phyloP scores from a whole-genome alignment of 108 stramenopile species.

The Craspedostauros australis region DNA sequence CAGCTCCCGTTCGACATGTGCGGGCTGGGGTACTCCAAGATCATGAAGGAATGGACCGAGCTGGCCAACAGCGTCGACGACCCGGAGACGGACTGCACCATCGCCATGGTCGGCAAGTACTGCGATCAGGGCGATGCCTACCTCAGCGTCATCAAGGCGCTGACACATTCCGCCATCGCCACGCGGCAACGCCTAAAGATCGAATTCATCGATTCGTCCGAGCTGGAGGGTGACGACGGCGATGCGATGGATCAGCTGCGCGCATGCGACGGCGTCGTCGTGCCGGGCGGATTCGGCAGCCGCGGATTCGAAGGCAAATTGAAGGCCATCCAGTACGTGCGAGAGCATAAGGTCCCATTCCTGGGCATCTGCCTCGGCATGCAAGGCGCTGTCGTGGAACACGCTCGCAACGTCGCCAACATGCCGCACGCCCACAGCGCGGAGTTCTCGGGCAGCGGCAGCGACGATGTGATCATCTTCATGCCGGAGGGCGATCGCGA shows the following conservation, averaged over 20 bases:
- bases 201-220: constrained; percentile 89
- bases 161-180: constrained; percentile 92
- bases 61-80: constrained; percentile 82
- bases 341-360: constrained; percentile 70
- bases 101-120: constrained; percentile 97
- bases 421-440: constrained; percentile 82
- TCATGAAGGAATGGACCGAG: constrained; percentile 72
- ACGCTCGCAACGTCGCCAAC: constrained; percentile 79
- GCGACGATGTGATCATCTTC: constrained; percentile 87
- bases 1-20: constrained; percentile 26
- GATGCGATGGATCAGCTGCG: constrained; percentile 59
- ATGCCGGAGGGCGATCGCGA: constrained; percentile 96
- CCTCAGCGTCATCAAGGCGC: constrained; percentile 90
- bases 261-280: constrained; percentile 72
- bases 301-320: constrained; percentile 88
- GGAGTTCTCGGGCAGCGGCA: constrained; percentile 79
- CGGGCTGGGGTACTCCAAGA: background rate
- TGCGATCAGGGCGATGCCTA: constrained; percentile 91
- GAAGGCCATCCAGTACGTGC: constrained; percentile 78
- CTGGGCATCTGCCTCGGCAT: constrained; percentile 96
- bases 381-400: constrained; percentile 97
- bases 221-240: constrained; percentile 64
- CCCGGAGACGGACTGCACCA: constrained; percentile 59
- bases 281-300: constrained; percentile 96
- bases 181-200: constrained; percentile 68